Percentiles rank a stretch among this genome's conserved stretches.
phyloP scores from a whole-genome alignment of 371 early-diverging fungal genomes.

The Actinomucor elegans region DNA sequence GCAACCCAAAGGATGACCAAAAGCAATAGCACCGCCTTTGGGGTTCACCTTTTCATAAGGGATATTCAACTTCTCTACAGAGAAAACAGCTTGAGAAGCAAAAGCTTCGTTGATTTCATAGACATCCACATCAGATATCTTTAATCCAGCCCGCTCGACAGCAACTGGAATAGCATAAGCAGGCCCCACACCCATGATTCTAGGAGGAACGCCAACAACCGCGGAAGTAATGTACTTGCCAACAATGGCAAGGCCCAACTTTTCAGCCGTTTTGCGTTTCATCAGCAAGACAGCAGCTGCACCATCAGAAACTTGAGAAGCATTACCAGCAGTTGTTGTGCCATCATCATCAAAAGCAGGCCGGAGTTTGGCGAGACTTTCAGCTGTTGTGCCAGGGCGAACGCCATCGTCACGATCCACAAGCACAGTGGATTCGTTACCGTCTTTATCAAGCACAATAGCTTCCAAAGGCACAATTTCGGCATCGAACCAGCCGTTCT shows the following conservation, averaged over 20 bases:
- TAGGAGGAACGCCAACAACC: conserved; percentile 87
- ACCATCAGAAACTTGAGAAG: conserved; percentile 99
- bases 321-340: conserved; percentile 96
- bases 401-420: conserved; percentile 93
- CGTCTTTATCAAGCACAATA: conserved; percentile 71
- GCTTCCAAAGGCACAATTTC: conserved; percentile 93
- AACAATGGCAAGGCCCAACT: conserved; percentile 81
- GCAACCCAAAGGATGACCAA: conserved; percentile 64
- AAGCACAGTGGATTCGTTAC: conserved; percentile 58
- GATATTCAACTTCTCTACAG: conserved; percentile 83
- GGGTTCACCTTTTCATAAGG: conserved; percentile 93
- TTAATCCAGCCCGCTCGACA: conserved; percentile 80
- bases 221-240: conserved; percentile 91
- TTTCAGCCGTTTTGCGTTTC: conserved; percentile 91
- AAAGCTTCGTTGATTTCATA: conserved; percentile 98
- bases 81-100: conserved; percentile 96
- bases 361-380: conserved; percentile 80
- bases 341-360: conserved; percentile 85
- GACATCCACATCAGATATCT: conserved; percentile 74
- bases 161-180: conserved; percentile 95
- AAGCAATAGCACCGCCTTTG: conserved; percentile 95
- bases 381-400: conserved; percentile 80
- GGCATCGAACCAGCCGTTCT: conserved; percentile 85
- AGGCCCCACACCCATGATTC: conserved; percentile 95
- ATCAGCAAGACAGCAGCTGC: conserved; percentile 96